Evolutionary conservation across 2,329 filamentous ascomycete genomes (phyloP).

Genomic region (Fusarium buharicum): DNA sequence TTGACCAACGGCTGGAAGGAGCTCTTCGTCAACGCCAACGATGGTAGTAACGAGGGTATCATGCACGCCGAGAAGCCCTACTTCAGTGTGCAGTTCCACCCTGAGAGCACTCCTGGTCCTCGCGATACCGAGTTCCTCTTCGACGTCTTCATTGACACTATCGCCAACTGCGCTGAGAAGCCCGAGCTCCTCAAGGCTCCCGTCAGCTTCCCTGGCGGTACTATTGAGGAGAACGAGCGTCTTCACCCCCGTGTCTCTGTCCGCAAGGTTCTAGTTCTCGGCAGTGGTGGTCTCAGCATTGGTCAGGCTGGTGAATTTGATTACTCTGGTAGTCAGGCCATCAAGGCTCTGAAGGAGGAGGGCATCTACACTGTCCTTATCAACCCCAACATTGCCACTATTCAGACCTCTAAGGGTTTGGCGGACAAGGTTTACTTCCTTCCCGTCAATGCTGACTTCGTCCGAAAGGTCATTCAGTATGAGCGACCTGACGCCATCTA

Average conservation of each 20-base stretch:
- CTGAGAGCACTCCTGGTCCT: slow-evolving; percentile 94
- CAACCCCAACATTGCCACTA: slow-evolving; percentile 99
- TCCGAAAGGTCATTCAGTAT: slow-evolving; percentile 95
- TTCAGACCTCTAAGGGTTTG: slow-evolving; percentile 96
- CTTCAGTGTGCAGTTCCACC: slow-evolving; percentile 99
- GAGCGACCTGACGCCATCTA: slow-evolving; percentile 97
- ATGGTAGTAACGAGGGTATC: slow-evolving; percentile 98
- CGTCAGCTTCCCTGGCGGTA: slow-evolving; percentile 88
- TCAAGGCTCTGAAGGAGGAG: slow-evolving; percentile 98
- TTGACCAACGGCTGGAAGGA: slow-evolving; percentile 87
- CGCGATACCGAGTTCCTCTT: slow-evolving; percentile 97
- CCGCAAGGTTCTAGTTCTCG: slow-evolving; percentile 94
- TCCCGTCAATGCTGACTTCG: slow-evolving; percentile 95
- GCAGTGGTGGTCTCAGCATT: slow-evolving; percentile 94
- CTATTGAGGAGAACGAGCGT: slow-evolving; percentile 79
- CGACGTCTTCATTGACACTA: slow-evolving; percentile 92
- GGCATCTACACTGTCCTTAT: slow-evolving; percentile 98
- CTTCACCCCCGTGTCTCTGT: slow-evolving; percentile 82
- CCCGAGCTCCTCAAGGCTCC: slow-evolving; percentile 73
- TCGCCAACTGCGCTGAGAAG: slow-evolving; percentile 76
- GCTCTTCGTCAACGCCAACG: slow-evolving; percentile 97
- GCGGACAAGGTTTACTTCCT: slow-evolving; percentile 99
- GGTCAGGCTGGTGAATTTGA: slow-evolving; percentile 99
- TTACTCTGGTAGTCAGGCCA: slow-evolving; percentile 97
- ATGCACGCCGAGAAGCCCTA: slow-evolving; percentile 85